These are phyloP conservation scores for Globisporangium sylvaticum DNA, from an alignment of 352 stramenopile species.

Conservation along the genomic window DNA sequence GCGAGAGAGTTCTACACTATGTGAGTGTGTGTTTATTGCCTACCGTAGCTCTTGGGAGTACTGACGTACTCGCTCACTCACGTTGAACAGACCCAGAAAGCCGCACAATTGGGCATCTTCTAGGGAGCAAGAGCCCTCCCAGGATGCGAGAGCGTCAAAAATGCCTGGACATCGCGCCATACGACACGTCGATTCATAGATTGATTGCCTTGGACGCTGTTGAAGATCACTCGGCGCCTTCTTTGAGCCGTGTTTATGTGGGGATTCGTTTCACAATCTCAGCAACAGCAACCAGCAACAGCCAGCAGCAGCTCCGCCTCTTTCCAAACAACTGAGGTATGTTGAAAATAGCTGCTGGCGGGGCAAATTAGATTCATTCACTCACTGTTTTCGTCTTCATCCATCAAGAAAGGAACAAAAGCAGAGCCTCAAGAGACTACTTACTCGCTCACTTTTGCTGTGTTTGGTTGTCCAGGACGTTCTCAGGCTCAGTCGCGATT, in stretches of 20 bases:
- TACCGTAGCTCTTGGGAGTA: too few relatives aligned
- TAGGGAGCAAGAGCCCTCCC: too few relatives aligned
- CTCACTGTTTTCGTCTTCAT: background rate
- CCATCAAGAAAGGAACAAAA: background rate
- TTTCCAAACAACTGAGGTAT: background rate
- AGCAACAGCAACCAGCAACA: too few relatives aligned
- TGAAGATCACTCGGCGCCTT: background rate
- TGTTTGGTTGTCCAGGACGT: background rate
- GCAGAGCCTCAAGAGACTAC: background rate
- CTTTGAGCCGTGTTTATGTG: background rate
- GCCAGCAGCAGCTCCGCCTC: background rate
- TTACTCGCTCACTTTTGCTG: background rate
- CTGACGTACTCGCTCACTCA: too few relatives aligned
- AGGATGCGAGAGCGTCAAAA: too few relatives aligned
- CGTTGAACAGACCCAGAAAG: too few relatives aligned
- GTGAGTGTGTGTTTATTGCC: too few relatives aligned
- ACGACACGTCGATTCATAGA: too few relatives aligned
- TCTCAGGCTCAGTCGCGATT: background rate
- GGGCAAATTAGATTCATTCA: conserved; percentile 8
- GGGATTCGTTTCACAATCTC: conserved; percentile 2
- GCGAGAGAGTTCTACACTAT: too few relatives aligned
- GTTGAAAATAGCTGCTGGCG: conserved; percentile 13
- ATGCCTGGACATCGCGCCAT: too few relatives aligned
- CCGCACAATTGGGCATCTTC: too few relatives aligned
- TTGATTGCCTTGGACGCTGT: too few relatives aligned